These are phyloP conservation scores for Adansonia rubrostipa DNA, from an alignment of 441 rosid species.

Conservation along the genomic window DNA sequence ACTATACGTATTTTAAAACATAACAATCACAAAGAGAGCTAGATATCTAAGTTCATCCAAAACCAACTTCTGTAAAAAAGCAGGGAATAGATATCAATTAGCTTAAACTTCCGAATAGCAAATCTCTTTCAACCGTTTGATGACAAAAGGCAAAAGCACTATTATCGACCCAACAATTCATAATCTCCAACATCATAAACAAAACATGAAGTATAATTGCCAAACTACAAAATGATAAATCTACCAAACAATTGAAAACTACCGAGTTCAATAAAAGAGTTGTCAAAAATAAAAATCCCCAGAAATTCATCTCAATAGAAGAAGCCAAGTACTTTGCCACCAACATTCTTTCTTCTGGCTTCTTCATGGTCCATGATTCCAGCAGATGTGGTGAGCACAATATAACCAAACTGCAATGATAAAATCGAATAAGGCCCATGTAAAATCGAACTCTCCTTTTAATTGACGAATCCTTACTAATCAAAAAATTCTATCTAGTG, in stretches of 20 bases:
- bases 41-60: neutral
- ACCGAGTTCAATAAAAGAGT: neutral
- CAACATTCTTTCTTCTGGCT: conserved; percentile 76
- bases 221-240: neutral
- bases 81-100: neutral
- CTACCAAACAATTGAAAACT: too few relatives aligned
- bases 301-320: conserved; percentile 41
- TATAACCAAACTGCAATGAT: conserved; percentile 61
- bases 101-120: neutral
- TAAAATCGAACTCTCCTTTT: neutral
- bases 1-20: neutral
- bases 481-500: neutral
- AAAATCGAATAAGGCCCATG: neutral
- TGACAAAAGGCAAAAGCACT: too few relatives aligned
- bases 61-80: neutral
- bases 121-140: neutral
- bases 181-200: neutral
- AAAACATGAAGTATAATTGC: neutral
- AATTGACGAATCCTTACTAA: neutral
- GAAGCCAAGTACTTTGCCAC: conserved; percentile 74
- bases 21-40: neutral
- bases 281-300: neutral
- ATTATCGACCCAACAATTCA: neutral
- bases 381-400: conserved; percentile 71
- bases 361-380: conserved; percentile 83